phyloP scores from a whole-genome alignment of 129 eudicot genomes.

The Ambrosia artemisiifolia region DNA sequence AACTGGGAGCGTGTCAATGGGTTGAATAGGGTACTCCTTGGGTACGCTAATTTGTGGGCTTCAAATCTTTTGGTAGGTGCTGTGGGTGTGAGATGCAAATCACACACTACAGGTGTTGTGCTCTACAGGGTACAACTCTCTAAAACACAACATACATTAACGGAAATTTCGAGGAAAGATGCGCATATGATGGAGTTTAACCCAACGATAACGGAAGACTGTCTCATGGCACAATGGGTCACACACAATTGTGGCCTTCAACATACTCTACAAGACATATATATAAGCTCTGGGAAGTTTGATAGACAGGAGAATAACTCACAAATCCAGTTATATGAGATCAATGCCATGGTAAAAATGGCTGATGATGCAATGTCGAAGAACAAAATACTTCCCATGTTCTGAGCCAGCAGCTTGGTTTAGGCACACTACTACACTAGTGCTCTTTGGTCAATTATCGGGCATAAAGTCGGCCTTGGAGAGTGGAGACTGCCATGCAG shows the following conservation, averaged over 20 bases:
- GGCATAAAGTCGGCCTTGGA: slow-evolving; percentile 87
- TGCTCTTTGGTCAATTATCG: slow-evolving; percentile 99
- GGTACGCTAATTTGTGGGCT: too few species aligned
- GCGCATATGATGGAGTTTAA: slow-evolving; percentile 99
- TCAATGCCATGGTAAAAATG: slow-evolving; percentile 76
- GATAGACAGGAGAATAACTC: slow-evolving; percentile 87
- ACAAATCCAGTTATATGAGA: slow-evolving; percentile 83
- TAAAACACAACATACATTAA: slow-evolving; percentile 34
- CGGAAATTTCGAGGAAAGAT: slow-evolving; percentile 81
- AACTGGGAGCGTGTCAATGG: too few species aligned
- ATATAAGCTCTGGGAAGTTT: slow-evolving; percentile 86
- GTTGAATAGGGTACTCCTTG: too few species aligned
- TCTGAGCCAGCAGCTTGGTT: slow-evolving; percentile 99
- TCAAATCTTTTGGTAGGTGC: too few species aligned
- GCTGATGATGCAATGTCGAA: slow-evolving; percentile 91
- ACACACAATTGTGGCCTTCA: slow-evolving; percentile 99
- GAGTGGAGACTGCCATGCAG: slow-evolving; percentile 93
- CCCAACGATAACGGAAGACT: slow-evolving; percentile 91
- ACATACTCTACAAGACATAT: slow-evolving; percentile 94
- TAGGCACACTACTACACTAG: slow-evolving; percentile 80
- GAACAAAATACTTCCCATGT: slow-evolving; percentile 87
- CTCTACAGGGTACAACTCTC: too few species aligned
- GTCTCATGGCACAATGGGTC: slow-evolving; percentile 99
- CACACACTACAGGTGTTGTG: too few species aligned
- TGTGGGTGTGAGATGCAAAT: too few species aligned